Conservation (phyloP, 139 green algal genomes). For the Mychonastes homosphaera region DNA sequence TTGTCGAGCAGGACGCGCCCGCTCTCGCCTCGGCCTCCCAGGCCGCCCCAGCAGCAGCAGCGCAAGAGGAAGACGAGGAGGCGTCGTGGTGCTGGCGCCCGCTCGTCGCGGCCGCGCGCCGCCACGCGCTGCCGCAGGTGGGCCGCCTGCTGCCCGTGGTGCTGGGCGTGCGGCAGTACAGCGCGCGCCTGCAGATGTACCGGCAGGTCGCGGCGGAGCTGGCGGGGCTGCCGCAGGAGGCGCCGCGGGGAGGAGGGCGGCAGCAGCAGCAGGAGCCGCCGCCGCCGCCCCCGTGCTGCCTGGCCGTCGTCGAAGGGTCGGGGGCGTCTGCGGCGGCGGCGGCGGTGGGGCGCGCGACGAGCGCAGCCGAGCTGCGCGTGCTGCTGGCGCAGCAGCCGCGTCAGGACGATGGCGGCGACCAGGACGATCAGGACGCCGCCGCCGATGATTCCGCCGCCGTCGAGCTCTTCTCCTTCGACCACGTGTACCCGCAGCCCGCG, state of each 20-base stretch:
- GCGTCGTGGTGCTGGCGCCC: background rate
- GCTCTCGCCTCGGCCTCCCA: background rate
- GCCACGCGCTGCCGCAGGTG: background rate
- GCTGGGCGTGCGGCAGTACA: conserved; percentile 57
- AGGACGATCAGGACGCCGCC: no score
- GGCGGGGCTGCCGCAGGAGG: background rate
- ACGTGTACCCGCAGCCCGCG: conserved; percentile 30
- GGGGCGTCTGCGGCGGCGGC: no score
- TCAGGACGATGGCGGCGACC: no score
- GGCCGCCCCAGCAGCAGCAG: background rate
- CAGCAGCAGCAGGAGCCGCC: conserved; percentile 4
- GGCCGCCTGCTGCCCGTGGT: conserved; percentile 34
- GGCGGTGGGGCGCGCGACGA: no score
- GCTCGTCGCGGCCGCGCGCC: conserved; percentile 10
- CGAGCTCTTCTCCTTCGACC: conserved; percentile 46
- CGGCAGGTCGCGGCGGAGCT: conserved; percentile 38
- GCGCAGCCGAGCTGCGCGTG: no score
- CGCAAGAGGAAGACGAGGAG: conserved; percentile 2
- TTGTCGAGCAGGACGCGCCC: no score
- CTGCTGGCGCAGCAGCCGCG: no score
- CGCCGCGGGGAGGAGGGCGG: background rate
- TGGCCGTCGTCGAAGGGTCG: no score
- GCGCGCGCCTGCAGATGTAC: conserved; percentile 50
- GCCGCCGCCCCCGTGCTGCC: no score
- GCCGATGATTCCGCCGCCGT: no score